A percentile compares a stretch with the other conserved stretches of the same genome.
phyloP scores from a whole-genome alignment of 108 stramenopile species.

The Mediolabrus comicus region DNA sequence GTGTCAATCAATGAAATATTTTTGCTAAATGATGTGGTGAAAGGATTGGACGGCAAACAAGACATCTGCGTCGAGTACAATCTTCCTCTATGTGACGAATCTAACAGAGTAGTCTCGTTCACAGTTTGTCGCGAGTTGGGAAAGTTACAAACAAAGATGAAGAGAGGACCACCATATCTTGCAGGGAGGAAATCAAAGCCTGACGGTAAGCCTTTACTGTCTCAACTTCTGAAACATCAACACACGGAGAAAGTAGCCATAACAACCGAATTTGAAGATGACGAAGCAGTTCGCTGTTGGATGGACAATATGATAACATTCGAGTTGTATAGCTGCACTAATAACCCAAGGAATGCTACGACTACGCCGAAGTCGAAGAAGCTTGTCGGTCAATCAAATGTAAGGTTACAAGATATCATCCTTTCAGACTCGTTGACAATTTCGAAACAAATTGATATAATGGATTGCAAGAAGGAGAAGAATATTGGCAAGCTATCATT shows the following conservation, averaged over 20 bases:
- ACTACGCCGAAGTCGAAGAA: constrained; percentile 1
- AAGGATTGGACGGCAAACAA: constrained; percentile 1
- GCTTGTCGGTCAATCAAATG: constrained; percentile 9
- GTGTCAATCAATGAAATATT: too few species aligned
- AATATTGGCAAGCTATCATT: not conserved
- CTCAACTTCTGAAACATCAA: not conserved
- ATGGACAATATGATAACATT: constrained; percentile 10
- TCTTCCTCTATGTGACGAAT: too few species aligned
- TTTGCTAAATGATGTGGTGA: constrained; percentile 5
- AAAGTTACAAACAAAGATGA: not conserved
- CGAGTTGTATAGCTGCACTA: constrained; percentile 8
- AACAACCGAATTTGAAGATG: constrained; percentile 4
- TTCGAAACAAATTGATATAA: too few species aligned
- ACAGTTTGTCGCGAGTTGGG: constrained; percentile 3
- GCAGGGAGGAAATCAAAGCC: not conserved
- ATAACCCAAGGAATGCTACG: not conserved
- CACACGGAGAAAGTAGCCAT: constrained; percentile 7
- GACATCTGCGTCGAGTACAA: constrained; percentile 14
- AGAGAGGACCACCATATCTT: too few species aligned
- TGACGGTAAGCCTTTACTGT: constrained; percentile 1
- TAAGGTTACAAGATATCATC: constrained; percentile 11
- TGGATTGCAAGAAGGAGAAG: not conserved
- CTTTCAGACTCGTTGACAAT: constrained; percentile 5
- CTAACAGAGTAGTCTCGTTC: not conserved
- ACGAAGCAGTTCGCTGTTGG: constrained; percentile 13